A percentile compares a stretch with the other conserved stretches of the same genome.
These are phyloP conservation scores for Suhomyces wounanorum DNA, from an alignment of 1,139 yeast genomes.

Conservation along the genomic window DNA sequence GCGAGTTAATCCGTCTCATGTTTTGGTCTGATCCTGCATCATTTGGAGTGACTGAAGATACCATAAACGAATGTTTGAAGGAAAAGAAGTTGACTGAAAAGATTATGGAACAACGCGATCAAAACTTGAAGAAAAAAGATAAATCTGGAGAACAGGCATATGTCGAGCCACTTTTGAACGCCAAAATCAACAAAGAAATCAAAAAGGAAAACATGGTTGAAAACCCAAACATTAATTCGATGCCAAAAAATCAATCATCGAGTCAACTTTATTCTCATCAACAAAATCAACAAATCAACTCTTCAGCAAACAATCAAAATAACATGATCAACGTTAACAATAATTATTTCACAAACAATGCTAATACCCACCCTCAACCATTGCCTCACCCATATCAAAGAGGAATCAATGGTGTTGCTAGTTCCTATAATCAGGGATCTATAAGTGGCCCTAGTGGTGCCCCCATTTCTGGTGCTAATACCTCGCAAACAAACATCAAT, in stretches of 20 bases:
- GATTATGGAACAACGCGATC: slow-evolving; percentile 33
- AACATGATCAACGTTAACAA: slow-evolving; percentile 6
- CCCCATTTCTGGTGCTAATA: slow-evolving; percentile 7
- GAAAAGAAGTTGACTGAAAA: slow-evolving; percentile 42
- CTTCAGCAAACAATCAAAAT: not conserved
- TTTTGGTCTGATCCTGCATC: slow-evolving; percentile 58
- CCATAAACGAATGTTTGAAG: slow-evolving; percentile 39
- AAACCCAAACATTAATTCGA: not conserved
- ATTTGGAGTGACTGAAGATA: slow-evolving; percentile 57
- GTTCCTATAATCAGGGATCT: slow-evolving; percentile 3
- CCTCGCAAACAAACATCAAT: slow-evolving; percentile 7
- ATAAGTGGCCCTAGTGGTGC: slow-evolving; percentile 8
- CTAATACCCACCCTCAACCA: slow-evolving; percentile 15
- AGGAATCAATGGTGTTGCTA: slow-evolving; percentile 5
- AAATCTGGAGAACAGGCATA: slow-evolving; percentile 17
- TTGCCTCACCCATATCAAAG: slow-evolving; percentile 19
- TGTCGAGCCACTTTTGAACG: slow-evolving; percentile 17
- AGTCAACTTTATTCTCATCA: not conserved
- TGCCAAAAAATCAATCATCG: not conserved
- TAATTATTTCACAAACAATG: slow-evolving; percentile 13
- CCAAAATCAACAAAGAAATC: slow-evolving; percentile 7
- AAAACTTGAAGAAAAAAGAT: slow-evolving; percentile 17
- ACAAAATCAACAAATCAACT: not conserved
- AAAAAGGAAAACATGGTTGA: slow-evolving; percentile 6
- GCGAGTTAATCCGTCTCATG: slow-evolving; percentile 53